phyloP scores from a whole-genome alignment of 2,329 filamentous ascomycete genomes.

The Trichoderma guizhouense region DNA sequence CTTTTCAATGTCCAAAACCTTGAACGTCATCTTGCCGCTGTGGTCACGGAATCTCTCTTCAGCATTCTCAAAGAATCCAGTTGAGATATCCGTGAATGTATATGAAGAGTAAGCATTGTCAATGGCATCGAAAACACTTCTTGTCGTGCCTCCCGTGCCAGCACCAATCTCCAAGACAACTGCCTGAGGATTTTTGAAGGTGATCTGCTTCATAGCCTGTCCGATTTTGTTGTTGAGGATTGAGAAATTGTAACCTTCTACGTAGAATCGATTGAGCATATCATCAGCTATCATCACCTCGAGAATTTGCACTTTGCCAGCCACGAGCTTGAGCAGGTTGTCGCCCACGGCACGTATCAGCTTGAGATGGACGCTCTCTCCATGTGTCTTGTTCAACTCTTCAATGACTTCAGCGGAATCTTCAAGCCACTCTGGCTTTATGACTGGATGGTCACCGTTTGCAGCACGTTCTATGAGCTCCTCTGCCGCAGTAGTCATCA shows the following conservation, averaged over 20 bases:
- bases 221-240: not conserved
- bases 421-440: too few relatives aligned
- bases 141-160: slow-evolving; percentile 35
- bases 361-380: not conserved
- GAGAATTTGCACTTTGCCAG: slow-evolving; percentile 33
- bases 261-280: slow-evolving; percentile 26
- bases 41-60: slow-evolving; percentile 29
- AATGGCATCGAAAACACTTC: slow-evolving; percentile 10
- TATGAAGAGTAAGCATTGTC: slow-evolving; percentile 16
- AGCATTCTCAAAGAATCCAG: slow-evolving; percentile 34
- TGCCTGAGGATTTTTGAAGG: slow-evolving; percentile 26
- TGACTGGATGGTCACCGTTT: too few relatives aligned
- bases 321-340: slow-evolving; percentile 31
- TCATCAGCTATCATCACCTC: slow-evolving; percentile 36
- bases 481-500: too few relatives aligned
- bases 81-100: slow-evolving; percentile 35
- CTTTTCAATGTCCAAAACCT: slow-evolving; percentile 25
- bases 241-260: not conserved
- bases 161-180: slow-evolving; percentile 36
- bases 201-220: slow-evolving; percentile 20
- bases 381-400: not conserved
- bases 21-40: slow-evolving; percentile 17
- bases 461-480: too few relatives aligned
- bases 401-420: too few relatives aligned
- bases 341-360: not conserved